Evolutionary conservation across 768 basidiomycete genomes (phyloP).

Genomic region (Suillus subaureus): DNA sequence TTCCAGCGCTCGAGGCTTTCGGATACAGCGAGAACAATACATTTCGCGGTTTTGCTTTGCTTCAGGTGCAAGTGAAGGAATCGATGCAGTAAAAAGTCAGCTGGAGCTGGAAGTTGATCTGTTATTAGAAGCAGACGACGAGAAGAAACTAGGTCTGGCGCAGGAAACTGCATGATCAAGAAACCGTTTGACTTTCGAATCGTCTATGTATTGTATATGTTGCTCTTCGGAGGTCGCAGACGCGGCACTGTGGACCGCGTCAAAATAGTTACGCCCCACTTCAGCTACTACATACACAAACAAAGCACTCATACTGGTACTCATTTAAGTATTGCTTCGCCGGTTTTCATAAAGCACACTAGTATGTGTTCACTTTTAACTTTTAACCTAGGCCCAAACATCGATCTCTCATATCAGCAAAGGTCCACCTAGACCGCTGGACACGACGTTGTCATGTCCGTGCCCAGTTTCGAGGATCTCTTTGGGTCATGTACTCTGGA

Average conservation of each 20-base stretch:
- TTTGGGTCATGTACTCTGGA: slow-evolving; percentile 62
- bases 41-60: slow-evolving; percentile 33
- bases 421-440: neutral
- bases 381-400: neutral
- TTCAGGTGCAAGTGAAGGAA: slow-evolving; percentile 57
- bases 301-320: neutral
- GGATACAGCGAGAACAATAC: slow-evolving; percentile 60
- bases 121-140: slow-evolving; percentile 63
- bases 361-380: neutral
- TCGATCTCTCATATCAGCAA: neutral
- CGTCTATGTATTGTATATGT: no score
- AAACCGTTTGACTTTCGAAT: neutral
- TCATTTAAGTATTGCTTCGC: neutral
- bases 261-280: no score
- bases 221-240: no score
- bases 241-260: no score
- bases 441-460: slow-evolving; percentile 20
- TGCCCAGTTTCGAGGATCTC: slow-evolving; percentile 59
- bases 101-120: slow-evolving; percentile 70
- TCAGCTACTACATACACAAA: slow-evolving; percentile 4
- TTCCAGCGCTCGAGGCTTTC: slow-evolving; percentile 63
- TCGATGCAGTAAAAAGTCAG: slow-evolving; percentile 71
- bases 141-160: slow-evolving; percentile 51
- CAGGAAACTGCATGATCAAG: slow-evolving; percentile 47
- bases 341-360: neutral